These are phyloP conservation scores for Abelmoschus esculentus DNA, from an alignment of 345 rosid genomes.

Conservation along the genomic window DNA sequence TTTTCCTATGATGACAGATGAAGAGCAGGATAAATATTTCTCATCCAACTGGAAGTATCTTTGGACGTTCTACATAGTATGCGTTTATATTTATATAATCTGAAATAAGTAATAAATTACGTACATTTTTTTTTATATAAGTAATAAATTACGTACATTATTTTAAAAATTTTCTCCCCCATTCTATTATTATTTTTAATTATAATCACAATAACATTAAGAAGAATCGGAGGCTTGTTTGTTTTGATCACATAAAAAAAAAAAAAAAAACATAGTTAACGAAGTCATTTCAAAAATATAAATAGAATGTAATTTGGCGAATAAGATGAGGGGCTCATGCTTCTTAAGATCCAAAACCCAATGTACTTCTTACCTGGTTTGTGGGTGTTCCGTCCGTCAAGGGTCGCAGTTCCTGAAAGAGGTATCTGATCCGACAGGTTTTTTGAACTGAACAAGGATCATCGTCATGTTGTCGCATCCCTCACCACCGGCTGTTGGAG, in stretches of 20 bases:
- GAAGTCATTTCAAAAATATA: background rate
- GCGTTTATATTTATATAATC: background rate
- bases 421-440: background rate
- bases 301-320: background rate
- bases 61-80: background rate
- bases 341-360: constrained; percentile 2
- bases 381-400: background rate
- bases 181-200: too few species aligned
- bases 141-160: too few species aligned
- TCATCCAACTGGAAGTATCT: background rate
- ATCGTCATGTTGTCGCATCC: background rate
- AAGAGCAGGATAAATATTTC: background rate
- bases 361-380: background rate
- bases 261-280: background rate
- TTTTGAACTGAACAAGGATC: background rate
- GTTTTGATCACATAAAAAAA: too few species aligned
- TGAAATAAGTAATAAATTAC: too few species aligned
- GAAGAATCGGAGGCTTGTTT: too few species aligned
- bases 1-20: background rate
- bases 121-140: too few species aligned
- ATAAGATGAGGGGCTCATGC: background rate
- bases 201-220: too few species aligned
- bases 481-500: background rate
- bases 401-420: background rate
- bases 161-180: too few species aligned